Evolutionary conservation across 139 green algal genomes (phyloP), one percentile per base, ranked within the genome.

Genomic region (Bryopsis sp.): DNA sequence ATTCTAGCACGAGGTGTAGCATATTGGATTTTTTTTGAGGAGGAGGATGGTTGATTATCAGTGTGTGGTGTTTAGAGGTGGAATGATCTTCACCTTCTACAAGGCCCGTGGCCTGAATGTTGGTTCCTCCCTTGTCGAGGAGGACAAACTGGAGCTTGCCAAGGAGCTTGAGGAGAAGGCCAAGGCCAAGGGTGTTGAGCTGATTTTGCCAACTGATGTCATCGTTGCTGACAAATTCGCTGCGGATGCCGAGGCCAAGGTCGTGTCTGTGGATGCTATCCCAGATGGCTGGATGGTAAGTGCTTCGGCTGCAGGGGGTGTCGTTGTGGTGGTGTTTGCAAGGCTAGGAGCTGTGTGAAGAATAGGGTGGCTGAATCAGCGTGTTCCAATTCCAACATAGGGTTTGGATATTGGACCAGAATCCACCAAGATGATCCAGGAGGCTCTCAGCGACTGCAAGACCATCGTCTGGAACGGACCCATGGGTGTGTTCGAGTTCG

Each of bases 51-150:
- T 29, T 61, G 50, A 34, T 28, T 61, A 19, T n/a, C n/a, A n/a
- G n/a, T n/a, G n/a, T n/a, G n/a, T n/a, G n/a, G n/a, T 43, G 36
- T 36, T 26, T 78, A 87, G 89, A 67, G 90, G 89, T 59, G 89
- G 87, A 81, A 96, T 96, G 90, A 91, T 98, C 74, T 99, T 99
- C 89, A 99, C 94, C 71, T 99, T 99, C 89, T 97, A 96, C 92
- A 96, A 97, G 86, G 88, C 88, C n/a, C 77, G 81, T 63, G 92
- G 92, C 67, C 72, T 92, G 28, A 48, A 57, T 19, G 87, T 95
- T 22, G 94, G 94, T 59, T 74, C 75, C 64, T 97, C 89, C 48
- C 87, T 99, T 61, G 94, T 99, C 33, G 94, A 99, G 90, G 93
- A 97, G 72, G 93, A 98, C 88, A 95, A 97, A 89, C 72, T 99